Evolutionary conservation across 139 green algal genomes (phyloP), one percentile per base, ranked within the genome.

Genomic region (Mesotaenium endlicherianum): DNA sequence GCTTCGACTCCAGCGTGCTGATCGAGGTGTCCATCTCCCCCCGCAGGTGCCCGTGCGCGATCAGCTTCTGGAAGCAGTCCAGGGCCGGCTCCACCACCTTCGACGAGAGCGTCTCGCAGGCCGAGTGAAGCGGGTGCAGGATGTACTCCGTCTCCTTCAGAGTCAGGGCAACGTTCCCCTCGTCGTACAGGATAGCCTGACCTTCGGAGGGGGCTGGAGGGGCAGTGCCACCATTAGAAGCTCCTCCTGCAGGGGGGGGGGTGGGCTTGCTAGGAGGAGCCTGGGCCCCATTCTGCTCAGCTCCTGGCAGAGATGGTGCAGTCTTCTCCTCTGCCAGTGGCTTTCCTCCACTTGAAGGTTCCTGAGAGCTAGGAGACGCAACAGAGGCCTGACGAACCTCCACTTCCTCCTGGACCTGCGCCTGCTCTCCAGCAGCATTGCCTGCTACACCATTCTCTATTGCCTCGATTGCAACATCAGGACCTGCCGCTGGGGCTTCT

Each of bases 21-120:
- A 34, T 3, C 81, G 70, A 84, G 89, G 76, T 74, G 90, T 91
- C 88, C 67, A 87, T 71, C 47, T 82, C 80, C 6, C 93, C 92
- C 41, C 88, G 78, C 69, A 97, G 31, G 14, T 93, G 70, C 64
- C 88, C 86, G 79, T 95, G 93, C 1, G 94, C 92, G 0, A 98
- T 91, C 49, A 98, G 90, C 88, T 94, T 93, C 88, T 98, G 96
- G 2, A 98, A 82, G 44, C 91, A 93, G 89, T 97, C 94, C 72
- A 98, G 83, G 0, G 92, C 86, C 5, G 93, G 70, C 81, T 98
- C 95, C 20, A 96, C 89, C 44, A 98, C 83, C 59, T 89, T 77
- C 2, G 92, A 77, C 53, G 89, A 89, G 20, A 90, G 85, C 3
- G 93, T 97, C 41, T 91, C 87, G 30, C 75, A 82, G 1, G 87